Evolutionary conservation across 2,329 filamentous ascomycete species (phyloP), one percentile per base, ranked within the genome.

Genomic region (Trichothecium roseum): DNA sequence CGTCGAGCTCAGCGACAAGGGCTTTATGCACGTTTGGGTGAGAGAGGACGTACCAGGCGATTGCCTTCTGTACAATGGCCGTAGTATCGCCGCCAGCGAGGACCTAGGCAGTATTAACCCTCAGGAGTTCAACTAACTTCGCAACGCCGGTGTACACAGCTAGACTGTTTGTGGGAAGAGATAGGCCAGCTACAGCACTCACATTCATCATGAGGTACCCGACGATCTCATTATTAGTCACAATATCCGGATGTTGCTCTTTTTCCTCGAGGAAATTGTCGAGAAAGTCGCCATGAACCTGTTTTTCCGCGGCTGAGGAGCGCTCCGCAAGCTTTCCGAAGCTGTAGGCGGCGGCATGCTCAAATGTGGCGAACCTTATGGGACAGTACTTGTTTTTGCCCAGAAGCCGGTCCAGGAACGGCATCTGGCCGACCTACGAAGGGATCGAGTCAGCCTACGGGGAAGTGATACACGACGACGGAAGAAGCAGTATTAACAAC

Each of bases 221-320:
- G 29, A 38, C 28, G 16, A 41, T 33, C 30, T 30, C 29, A 20
- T 37, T 42, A 38, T 63, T 50, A 34, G 57, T 47, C 4, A 63
- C 53, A 17, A 50, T 38, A 5, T 59, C 52, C 0, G 55, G 54
- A 28, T 54, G 37, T 1, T 45, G 38, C 8, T 50, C 40, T 41
- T 62, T 57, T 3, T 55, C 51, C 10, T 62, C 55, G n/a, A 66
- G 50, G 36, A 63, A 64, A 27, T 54, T 53, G 37, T 64, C 56
- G 5, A 65, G 42, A 18, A 57, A 64, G 35, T 65, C 60, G 0
- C 20, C 20, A 10, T 24, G 20, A 10, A 24, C 8, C 14, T 16
- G 14, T 4, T 13, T 18, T 8, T 30, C 13, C 9, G 22, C n/a
- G n/a, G 31, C 13, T 7, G 36, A 15, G 16, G 35, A 13, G 10